Percentiles rank a stretch among this genome's conserved stretches.
Conservation (phyloP, 129 eudicot genomes). For the Chrysanthemum seticuspe region DNA sequence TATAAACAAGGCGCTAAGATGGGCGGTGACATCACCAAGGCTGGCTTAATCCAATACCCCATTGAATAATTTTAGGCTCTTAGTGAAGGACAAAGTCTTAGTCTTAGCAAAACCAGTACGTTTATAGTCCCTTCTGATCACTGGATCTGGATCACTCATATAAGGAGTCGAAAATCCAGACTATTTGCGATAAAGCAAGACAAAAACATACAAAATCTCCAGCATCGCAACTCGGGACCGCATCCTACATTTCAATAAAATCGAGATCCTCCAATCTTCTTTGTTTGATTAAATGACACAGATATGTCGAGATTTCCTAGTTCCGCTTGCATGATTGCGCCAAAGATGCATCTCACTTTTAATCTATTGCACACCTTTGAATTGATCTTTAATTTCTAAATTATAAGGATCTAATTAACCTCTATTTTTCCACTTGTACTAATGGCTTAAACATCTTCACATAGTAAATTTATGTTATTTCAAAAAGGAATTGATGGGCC, state of each 20-base stretch:
- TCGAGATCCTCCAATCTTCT: slow-evolving; percentile 8
- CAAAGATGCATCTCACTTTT: slow-evolving; percentile 1
- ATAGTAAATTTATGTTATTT: slow-evolving; percentile 2
- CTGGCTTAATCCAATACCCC: not conserved
- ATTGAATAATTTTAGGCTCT: slow-evolving; percentile 7
- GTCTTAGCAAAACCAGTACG: not conserved
- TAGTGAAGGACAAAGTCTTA: not conserved
- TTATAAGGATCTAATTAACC: not conserved
- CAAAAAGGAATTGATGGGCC: not conserved
- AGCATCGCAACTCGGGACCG: slow-evolving; percentile 1
- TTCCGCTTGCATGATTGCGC: slow-evolving; percentile 11
- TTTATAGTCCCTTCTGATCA: not conserved
- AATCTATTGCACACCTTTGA: slow-evolving; percentile 3
- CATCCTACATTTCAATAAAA: not conserved
- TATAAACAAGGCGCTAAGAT: too few species aligned
- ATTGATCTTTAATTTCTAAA: not conserved
- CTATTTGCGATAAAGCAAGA: slow-evolving; percentile 9
- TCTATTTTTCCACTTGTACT: not conserved
- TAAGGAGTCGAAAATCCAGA: not conserved
- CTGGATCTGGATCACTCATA: not conserved
- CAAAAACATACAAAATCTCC: slow-evolving; percentile 2
- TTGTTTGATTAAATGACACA: slow-evolving; percentile 14
- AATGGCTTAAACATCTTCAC: not conserved
- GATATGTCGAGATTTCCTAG: not conserved
- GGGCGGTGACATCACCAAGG: not conserved